Base-by-base conservation (phyloP, 805 yeast species). In the Blastobotrys robertii region DNA sequence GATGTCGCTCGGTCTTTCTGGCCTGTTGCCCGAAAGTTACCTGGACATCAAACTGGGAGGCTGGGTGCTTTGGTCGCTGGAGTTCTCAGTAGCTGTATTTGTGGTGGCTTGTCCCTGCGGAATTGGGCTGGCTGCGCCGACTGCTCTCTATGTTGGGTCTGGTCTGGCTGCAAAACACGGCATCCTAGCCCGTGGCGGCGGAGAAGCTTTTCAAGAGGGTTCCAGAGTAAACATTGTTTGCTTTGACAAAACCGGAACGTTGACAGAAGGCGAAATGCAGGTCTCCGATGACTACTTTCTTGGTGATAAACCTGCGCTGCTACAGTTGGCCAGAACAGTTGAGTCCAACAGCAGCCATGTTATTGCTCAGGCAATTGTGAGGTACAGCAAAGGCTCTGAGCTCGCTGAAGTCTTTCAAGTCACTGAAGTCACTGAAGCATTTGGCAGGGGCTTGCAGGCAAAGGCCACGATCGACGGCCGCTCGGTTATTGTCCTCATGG, bases 51-150 rank as follows among this genome's bases (percentile, higher is more conserved):
- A 78, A 45, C 66, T 76, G 39, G 85, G 85, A 11, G 84, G 86
- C 1, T 81, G 88, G 86, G 65, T 73, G 0, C 73, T 81, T 9
- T 83, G 90, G 87, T 78, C 88, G 0, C 66, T 83, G 44, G 79
- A 81, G 51, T 83, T 83, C 60, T 76, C 87, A 1, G 79, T 83
- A 49, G 75, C 88, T 0, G 90, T 84, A 1, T 81, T 83, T 62
- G 90, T 83, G 1, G 76, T 83, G 40, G 90, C 90, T 0, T 83
- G 94, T 56, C 94, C 94, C 1, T 83, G 92, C 66, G 94, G 90
- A 1, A 74, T 83, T 51, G 92, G 90, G 1, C 65, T 83, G 15
- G 92, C 92, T 16, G 92, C 90, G 1, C 92, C 92, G 1, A 82
- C 90, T 1, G 90, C 92, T 0, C 58, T 83, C 34, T 81, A 79